A percentile compares a stretch with the other conserved stretches of the same genome.
These are phyloP conservation scores for Cladosporium halotolerans DNA, from an alignment of 2,329 filamentous ascomycete species.

Conservation along the genomic window DNA sequence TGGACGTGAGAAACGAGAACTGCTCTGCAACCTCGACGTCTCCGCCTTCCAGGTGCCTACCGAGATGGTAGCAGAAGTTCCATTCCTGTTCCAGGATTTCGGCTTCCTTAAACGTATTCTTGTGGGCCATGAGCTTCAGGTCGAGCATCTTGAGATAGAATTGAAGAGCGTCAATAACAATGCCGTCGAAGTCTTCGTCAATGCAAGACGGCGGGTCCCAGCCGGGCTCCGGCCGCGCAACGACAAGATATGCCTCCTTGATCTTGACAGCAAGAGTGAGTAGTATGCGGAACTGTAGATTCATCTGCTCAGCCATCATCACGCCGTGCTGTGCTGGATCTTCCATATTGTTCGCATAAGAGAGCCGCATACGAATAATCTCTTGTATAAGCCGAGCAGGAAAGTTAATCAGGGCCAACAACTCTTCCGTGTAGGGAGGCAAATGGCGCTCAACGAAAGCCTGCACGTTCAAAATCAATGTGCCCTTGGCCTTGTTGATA, in stretches of 20 bases:
- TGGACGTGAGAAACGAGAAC: conserved; percentile 88
- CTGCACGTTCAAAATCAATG: conserved; percentile 77
- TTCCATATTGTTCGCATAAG: conserved; percentile 91
- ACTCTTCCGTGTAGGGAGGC: conserved; percentile 91
- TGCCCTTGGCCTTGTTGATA: conserved; percentile 88
- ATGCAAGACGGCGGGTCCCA: conserved; percentile 96
- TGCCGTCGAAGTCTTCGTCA: conserved; percentile 89
- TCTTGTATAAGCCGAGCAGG: conserved; percentile 93
- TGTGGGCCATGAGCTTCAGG: conserved; percentile 94
- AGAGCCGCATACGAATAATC: conserved; percentile 85
- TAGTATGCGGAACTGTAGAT: conserved; percentile 88
- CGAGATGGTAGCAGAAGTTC: conserved; percentile 94
- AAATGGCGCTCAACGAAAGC: conserved; percentile 84
- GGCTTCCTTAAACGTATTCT: conserved; percentile 98
- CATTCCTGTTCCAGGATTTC: conserved; percentile 96
- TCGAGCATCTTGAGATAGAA: conserved; percentile 99
- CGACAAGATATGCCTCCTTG: conserved; percentile 78
- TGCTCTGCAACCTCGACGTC: conserved; percentile 97
- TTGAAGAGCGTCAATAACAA: conserved; percentile 85
- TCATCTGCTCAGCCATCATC: conserved; percentile 97
- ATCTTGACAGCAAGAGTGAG: conserved; percentile 87
- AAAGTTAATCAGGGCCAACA: conserved; percentile 94
- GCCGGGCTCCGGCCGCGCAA: conserved; percentile 79
- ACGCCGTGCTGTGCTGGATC: conserved; percentile 86
- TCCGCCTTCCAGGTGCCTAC: conserved; percentile 81